Conservation (phyloP, 2,329 filamentous ascomycete species). For the Davidsoniella australis region DNA sequence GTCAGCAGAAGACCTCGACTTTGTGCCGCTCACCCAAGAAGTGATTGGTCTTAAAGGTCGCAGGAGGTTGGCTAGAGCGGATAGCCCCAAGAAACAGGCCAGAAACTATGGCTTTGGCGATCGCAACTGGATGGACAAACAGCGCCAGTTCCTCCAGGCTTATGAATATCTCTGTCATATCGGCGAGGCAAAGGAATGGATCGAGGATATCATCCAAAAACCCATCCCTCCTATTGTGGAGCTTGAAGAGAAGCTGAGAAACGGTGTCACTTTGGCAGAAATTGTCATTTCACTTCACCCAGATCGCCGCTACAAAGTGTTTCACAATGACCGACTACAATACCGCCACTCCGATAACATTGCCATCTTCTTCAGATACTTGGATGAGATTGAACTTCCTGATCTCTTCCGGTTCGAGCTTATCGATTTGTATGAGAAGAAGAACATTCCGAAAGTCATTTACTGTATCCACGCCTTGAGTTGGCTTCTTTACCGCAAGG, state of each 20-base stretch:
- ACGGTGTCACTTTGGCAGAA: conserved; percentile 89
- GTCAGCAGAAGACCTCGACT: conserved; percentile 62
- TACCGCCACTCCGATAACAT: conserved; percentile 97
- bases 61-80: conserved; percentile 59
- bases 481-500: conserved; percentile 91
- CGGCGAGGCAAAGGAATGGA: conserved; percentile 97
- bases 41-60: conserved; percentile 78
- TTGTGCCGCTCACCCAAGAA: conserved; percentile 57
- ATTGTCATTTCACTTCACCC: conserved; percentile 80
- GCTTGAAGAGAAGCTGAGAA: conserved; percentile 76
- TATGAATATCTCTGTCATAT: conserved; percentile 99
- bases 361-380: conserved; percentile 82
- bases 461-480: conserved; percentile 96
- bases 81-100: conserved; percentile 27
- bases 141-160: conserved; percentile 86
- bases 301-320: conserved; percentile 61
- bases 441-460: conserved; percentile 98
- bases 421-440: conserved; percentile 97
- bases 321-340: conserved; percentile 68
- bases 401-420: conserved; percentile 95
- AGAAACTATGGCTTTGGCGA: conserved; percentile 54
- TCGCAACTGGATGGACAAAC: conserved; percentile 97
- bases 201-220: conserved; percentile 74
- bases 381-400: conserved; percentile 80
- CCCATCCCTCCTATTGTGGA: conserved; percentile 83